Percentiles rank a stretch among this genome's conserved stretches.
These are phyloP conservation scores for Claviceps monticola DNA, from an alignment of 2,329 filamentous ascomycete genomes.

Conservation along the genomic window DNA sequence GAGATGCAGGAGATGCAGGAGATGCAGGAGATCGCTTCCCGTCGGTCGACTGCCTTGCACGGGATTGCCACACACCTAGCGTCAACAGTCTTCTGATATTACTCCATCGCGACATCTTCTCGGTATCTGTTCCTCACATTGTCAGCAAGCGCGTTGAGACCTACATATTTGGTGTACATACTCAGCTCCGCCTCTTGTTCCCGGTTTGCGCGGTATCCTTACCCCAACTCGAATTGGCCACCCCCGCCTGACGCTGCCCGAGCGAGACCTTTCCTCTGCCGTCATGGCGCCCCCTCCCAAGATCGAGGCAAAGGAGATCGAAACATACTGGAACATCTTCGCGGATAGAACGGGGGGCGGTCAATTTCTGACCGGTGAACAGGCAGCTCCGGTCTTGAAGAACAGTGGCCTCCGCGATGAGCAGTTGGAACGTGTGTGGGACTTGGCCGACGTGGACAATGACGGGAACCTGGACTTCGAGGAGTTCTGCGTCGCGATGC, in stretches of 20 bases:
- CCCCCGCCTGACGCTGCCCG: neutral
- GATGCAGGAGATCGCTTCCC: no score
- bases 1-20: no score
- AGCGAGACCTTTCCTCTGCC: slow-evolving; percentile 9
- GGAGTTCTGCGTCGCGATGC: slow-evolving; percentile 98
- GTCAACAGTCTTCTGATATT: no score
- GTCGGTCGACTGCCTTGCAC: no score
- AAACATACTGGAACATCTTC: slow-evolving; percentile 55
- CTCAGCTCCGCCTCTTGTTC: neutral
- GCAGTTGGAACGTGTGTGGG: slow-evolving; percentile 96
- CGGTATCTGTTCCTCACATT: no score
- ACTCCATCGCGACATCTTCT: neutral
- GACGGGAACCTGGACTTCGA: slow-evolving; percentile 98
- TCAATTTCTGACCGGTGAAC: slow-evolving; percentile 46
- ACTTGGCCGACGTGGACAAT: slow-evolving; percentile 90
- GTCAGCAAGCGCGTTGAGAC: neutral
- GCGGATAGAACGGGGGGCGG: slow-evolving; percentile 43
- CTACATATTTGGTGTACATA: neutral
- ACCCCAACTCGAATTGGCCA: neutral
- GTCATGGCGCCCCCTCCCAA: slow-evolving; percentile 37
- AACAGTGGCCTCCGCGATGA: slow-evolving; percentile 49
- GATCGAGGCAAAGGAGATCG: slow-evolving; percentile 48
- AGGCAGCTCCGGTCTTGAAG: slow-evolving; percentile 48
- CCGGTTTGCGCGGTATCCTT: neutral
- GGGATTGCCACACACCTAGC: no score